These are phyloP conservation scores for Daucus carota DNA, from an alignment of 129 eudicot species.

Conservation along the genomic window DH1_v3.0 NC_030383.2:31433001-31433500, in stretches of 20 bases:
- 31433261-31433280: background rate
- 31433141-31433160: constrained; percentile 21
- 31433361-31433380: background rate
- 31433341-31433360: background rate
- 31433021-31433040: constrained; percentile 14
- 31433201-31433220: constrained; percentile 13
- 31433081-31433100: constrained; percentile 20
- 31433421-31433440: background rate
- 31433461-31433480: background rate
- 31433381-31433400: background rate
- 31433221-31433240: constrained; percentile 6
- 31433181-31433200: constrained; percentile 19
- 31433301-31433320: background rate
- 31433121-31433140: constrained; percentile 32
- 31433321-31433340: background rate
- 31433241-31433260: background rate
- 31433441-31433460: background rate
- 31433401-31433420: too few species aligned
- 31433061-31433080: constrained; percentile 17
- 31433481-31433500: background rate
- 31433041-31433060: constrained; percentile 21
- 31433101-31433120: constrained; percentile 21
- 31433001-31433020: constrained; percentile 21
- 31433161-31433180: constrained; percentile 21
- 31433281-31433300: background rate